phyloP scores from a whole-genome alignment of 148 eudicot genomes.

The Fagopyrum tataricum region DNA sequence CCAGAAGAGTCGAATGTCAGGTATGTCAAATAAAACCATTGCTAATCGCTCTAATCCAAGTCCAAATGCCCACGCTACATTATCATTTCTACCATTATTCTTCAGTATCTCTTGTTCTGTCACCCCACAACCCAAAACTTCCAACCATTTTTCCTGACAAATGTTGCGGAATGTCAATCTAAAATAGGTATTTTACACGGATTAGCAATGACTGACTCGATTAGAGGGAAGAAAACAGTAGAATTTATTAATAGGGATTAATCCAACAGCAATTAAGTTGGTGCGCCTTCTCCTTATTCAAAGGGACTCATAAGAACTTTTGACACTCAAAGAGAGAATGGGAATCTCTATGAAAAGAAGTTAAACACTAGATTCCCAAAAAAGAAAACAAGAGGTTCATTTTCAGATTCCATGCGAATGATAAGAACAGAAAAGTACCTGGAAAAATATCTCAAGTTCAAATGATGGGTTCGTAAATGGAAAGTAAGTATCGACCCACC shows the following conservation, averaged over 20 bases:
- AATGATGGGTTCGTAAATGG: slow-evolving; percentile 93
- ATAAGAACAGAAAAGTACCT: slow-evolving; percentile 36
- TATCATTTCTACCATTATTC: slow-evolving; percentile 58
- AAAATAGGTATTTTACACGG: not conserved
- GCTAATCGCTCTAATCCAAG: slow-evolving; percentile 96
- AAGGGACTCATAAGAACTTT: not conserved
- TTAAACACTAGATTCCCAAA: not conserved
- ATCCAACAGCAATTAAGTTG: not conserved
- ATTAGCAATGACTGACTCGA: not conserved
- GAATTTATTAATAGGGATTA: not conserved
- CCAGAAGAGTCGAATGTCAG: slow-evolving; percentile 98
- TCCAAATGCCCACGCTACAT: slow-evolving; percentile 98
- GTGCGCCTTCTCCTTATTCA: not conserved
- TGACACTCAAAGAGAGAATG: slow-evolving; percentile 4
- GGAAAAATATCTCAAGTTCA: slow-evolving; percentile 94
- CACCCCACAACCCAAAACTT: slow-evolving; percentile 97
- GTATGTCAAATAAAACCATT: slow-evolving; percentile 91
- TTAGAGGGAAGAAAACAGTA: not conserved
- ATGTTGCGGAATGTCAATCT: slow-evolving; percentile 8
- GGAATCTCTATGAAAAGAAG: not conserved
- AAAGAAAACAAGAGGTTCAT: slow-evolving; percentile 1
- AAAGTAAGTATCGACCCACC: slow-evolving; percentile 97
- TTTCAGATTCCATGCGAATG: not conserved
- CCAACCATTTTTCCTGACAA: slow-evolving; percentile 90
- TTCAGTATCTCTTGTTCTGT: slow-evolving; percentile 88